Evolutionary conservation across 1,284 basidiomycete genomes (phyloP), one percentile per base, ranked within the genome.

Genomic region (Malassezia cuniculi): DNA sequence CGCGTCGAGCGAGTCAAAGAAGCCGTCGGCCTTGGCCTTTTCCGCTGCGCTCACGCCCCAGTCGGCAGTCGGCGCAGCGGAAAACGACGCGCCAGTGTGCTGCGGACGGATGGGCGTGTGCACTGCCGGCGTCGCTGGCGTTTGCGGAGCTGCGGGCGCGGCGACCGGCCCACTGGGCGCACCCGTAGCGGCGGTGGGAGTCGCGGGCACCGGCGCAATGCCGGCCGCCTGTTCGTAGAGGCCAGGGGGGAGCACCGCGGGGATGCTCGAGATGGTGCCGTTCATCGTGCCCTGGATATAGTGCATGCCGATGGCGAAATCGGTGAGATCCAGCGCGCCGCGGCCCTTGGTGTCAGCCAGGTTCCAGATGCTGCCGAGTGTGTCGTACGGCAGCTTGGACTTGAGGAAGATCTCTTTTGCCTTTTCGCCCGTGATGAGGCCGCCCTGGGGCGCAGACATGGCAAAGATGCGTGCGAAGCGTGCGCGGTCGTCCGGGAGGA

Each of bases 251-350:
- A 97, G 74, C 1, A 75, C 71, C 2, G 77, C 67, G 8, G 93
- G 93, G 31, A 97, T 75, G 33, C 73, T 74, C 29, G 79, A 71
- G 41, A 86, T 71, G 37, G 81, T 75, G 37, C 79, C 78, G 36
- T 60, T 63, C 89, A 97, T 95, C 34, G 77, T 74, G 28, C 77
- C 80, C 69, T 94, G 89, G 54, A 95, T 90, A 60, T 89, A 76
- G 45, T 69, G 62, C 93, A 99, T 94, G 36, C 84, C 93, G 60
- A 99, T 79, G 50, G 82, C 81, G 65, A 97, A 99, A 69, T 99
- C 93, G 29, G 82, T 76, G 16, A 79, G 73, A 66, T 97, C 93
- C 45, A 99, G 77, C 3, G 76, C 73, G 27, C 93, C 93, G 45
- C 93, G 78, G 53, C 82, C 78, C 68, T 89, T 84, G 1, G 87